phyloP scores from a whole-genome alignment of 2,329 filamentous ascomycete species.

The Phialophora macrospora region DNA sequence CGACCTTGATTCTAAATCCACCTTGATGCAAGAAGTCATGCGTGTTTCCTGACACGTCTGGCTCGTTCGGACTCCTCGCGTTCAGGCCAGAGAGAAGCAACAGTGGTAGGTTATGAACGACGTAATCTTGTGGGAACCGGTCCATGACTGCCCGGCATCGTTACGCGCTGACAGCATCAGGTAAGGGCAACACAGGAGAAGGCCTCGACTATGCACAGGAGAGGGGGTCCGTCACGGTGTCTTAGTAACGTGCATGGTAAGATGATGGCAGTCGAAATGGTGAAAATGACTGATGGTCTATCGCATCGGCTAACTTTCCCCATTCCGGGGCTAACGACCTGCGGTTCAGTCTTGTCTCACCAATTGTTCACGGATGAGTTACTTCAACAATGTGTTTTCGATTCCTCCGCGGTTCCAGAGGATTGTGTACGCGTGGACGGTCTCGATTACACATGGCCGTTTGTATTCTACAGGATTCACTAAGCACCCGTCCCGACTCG shows the following conservation, averaged over 20 bases:
- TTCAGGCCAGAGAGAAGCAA: constrained; percentile 79
- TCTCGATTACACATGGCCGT: neutral
- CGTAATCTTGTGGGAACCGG: constrained; percentile 65
- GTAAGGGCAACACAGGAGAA: neutral
- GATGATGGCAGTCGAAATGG: neutral
- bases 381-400: neutral
- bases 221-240: neutral
- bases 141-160: constrained; percentile 46
- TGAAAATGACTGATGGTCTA: neutral
- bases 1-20: constrained; percentile 69
- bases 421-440: neutral
- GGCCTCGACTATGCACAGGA: neutral
- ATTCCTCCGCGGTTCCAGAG: neutral
- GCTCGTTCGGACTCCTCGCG: constrained; percentile 45
- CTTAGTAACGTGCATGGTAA: neutral
- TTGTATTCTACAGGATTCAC: neutral
- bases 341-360: neutral
- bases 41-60: constrained; percentile 45
- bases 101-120: constrained; percentile 85
- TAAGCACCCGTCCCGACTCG: neutral
- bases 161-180: constrained; percentile 9
- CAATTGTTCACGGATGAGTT: neutral
- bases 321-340: neutral
- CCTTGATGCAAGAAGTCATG: constrained; percentile 60
- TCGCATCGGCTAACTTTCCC: neutral